Evolutionary conservation across 768 basidiomycete genomes (phyloP).

Genomic region (Russula sp.): DNA sequence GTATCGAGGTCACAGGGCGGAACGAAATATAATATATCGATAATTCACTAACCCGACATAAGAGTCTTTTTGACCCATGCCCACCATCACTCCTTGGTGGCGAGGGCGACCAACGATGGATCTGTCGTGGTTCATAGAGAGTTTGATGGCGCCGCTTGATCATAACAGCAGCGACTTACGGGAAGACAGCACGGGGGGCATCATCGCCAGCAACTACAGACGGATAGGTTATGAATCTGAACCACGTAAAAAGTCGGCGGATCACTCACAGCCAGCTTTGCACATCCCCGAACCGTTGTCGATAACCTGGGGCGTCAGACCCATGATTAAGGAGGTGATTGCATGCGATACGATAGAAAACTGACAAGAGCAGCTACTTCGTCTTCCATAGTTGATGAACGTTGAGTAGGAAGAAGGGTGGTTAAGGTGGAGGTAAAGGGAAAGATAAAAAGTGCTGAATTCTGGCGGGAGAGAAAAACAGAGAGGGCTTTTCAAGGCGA

Average conservation of each 20-base stretch:
- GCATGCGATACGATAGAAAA: conserved; percentile 20
- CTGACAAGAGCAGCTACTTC: conserved; percentile 58
- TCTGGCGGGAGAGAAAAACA: not conserved
- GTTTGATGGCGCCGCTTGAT: conserved; percentile 12
- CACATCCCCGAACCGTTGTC: conserved; percentile 99
- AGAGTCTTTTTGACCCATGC: conserved; percentile 95
- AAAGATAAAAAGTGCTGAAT: conserved; percentile 8
- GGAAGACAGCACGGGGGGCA: conserved; percentile 94
- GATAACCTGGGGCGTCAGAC: conserved; percentile 55
- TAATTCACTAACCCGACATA: conserved; percentile 76
- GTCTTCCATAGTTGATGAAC: conserved; percentile 52
- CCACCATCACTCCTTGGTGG: conserved; percentile 95
- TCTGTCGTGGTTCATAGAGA: conserved; percentile 38
- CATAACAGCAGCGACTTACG: conserved; percentile 52
- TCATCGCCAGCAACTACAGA: conserved; percentile 79
- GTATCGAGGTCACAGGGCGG: conserved; percentile 23
- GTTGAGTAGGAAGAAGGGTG: conserved; percentile 13
- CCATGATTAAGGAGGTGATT: conserved; percentile 10
- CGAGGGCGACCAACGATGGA: conserved; percentile 94
- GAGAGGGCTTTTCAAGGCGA: not conserved
- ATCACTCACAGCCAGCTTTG: conserved; percentile 93
- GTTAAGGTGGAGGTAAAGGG: not conserved
- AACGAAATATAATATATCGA: conserved; percentile 11
- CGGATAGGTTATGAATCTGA: conserved; percentile 72
- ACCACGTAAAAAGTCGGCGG: conserved; percentile 25